Percentiles rank a stretch among this genome's conserved stretches.
Conservation (phyloP, 768 basidiomycete genomes). For the Podaxis sp. region DNA sequence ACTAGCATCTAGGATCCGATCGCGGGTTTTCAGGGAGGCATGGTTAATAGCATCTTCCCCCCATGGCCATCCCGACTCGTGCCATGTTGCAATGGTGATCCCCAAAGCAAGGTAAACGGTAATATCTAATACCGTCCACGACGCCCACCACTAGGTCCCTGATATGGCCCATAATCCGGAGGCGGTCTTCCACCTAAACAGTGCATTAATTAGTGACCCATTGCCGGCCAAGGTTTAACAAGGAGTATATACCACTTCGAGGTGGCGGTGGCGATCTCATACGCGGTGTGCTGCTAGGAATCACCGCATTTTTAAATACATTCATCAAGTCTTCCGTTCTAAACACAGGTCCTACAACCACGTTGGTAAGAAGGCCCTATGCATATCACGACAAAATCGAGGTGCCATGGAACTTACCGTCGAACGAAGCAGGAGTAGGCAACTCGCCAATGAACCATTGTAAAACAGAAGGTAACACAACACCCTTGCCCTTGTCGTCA, state of each 20-base stretch:
- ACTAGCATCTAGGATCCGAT: no score
- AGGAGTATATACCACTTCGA: conserved; percentile 8
- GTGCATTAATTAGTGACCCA: background rate
- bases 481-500: conserved; percentile 25
- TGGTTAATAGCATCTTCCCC: no score
- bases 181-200: conserved; percentile 63
- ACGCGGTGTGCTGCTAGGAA: conserved; percentile 53
- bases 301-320: conserved; percentile 74
- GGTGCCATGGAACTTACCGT: conserved; percentile 52
- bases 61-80: no score
- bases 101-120: background rate
- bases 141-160: conserved; percentile 49
- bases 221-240: background rate
- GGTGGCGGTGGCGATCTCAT: conserved; percentile 58
- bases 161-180: conserved; percentile 84
- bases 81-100: no score
- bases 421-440: conserved; percentile 69
- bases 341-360: conserved; percentile 73
- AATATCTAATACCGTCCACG: conserved; percentile 15
- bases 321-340: conserved; percentile 88
- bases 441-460: conserved; percentile 84
- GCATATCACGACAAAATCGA: background rate
- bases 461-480: conserved; percentile 51
- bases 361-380: background rate
- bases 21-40: no score